Percentiles rank a stretch among this genome's conserved stretches.
Evolutionary conservation across 306 rosid species (phyloP).

Genomic region (Vachellia pachyceras): DNA sequence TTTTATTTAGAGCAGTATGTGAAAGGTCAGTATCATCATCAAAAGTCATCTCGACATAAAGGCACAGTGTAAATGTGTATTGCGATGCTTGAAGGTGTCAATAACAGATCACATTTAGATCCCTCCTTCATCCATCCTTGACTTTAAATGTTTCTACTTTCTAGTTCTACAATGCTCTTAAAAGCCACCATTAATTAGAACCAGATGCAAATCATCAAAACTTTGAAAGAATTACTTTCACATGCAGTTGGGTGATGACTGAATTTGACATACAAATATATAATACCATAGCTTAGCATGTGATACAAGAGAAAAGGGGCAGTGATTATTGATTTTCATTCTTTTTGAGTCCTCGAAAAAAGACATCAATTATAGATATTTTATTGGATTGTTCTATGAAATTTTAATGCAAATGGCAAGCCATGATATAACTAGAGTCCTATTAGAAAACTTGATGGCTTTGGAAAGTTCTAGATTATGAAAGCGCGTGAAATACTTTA

Average conservation of each 20-base stretch:
- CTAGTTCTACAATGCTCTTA: not conserved
- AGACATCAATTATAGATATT: not conserved
- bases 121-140: slow-evolving; percentile 2
- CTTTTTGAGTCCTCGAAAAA: not conserved
- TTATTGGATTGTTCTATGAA: not conserved
- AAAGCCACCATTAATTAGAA: slow-evolving; percentile 7
- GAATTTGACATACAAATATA: not conserved
- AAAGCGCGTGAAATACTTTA: not conserved
- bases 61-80: not conserved
- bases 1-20: not conserved
- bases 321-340: not conserved
- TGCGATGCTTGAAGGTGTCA: slow-evolving; percentile 2
- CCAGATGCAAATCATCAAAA: slow-evolving; percentile 2
- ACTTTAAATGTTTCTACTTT: not conserved
- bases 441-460: not conserved
- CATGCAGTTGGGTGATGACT: not conserved
- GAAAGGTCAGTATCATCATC: not conserved
- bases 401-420: not conserved
- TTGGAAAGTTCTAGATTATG: not conserved
- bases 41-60: slow-evolving; percentile 23
- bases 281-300: not conserved
- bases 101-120: slow-evolving; percentile 15
- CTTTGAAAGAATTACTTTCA: slow-evolving; percentile 7
- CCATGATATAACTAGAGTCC: not conserved
- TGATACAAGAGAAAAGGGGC: not conserved